phyloP scores from a whole-genome alignment of 2,329 filamentous ascomycete species.

The Dactylellina parvicollis region DNA sequence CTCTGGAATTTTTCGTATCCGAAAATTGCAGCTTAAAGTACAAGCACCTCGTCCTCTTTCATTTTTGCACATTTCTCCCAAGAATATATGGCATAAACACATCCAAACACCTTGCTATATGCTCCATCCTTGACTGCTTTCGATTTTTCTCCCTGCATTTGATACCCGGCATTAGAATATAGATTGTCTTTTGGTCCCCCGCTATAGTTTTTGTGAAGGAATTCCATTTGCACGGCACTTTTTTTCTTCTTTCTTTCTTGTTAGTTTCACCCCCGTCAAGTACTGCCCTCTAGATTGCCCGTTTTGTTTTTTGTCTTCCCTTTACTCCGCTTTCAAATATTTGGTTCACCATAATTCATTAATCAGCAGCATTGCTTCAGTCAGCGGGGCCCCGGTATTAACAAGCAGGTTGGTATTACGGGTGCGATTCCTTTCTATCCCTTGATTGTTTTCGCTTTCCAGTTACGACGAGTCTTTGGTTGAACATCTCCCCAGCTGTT shows the following conservation, averaged over 20 bases:
- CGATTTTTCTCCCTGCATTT: slow-evolving; percentile 29
- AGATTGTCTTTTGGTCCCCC: slow-evolving; percentile 34
- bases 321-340: neutral
- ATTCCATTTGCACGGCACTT: neutral
- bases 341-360: slow-evolving; percentile 5
- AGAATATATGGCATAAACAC: slow-evolving; percentile 23
- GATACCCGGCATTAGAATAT: slow-evolving; percentile 49
- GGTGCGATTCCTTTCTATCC: slow-evolving; percentile 33
- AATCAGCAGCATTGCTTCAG: neutral
- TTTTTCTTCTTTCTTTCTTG: neutral
- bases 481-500: neutral
- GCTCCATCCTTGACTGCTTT: slow-evolving; percentile 5
- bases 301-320: slow-evolving; percentile 9
- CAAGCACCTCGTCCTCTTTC: slow-evolving; percentile 20
- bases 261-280: slow-evolving; percentile 4
- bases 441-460: neutral
- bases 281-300: slow-evolving; percentile 9
- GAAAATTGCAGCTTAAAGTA: slow-evolving; percentile 31
- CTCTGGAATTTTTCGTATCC: slow-evolving; percentile 29
- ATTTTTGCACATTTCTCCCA: slow-evolving; percentile 8
- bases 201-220: slow-evolving; percentile 13
- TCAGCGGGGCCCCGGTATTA: slow-evolving; percentile 27
- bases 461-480: slow-evolving; percentile 22
- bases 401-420: slow-evolving; percentile 50
- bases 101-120: slow-evolving; percentile 3